phyloP scores from a whole-genome alignment of 2,329 filamentous ascomycete genomes.

The Leptographium flavum region DNA sequence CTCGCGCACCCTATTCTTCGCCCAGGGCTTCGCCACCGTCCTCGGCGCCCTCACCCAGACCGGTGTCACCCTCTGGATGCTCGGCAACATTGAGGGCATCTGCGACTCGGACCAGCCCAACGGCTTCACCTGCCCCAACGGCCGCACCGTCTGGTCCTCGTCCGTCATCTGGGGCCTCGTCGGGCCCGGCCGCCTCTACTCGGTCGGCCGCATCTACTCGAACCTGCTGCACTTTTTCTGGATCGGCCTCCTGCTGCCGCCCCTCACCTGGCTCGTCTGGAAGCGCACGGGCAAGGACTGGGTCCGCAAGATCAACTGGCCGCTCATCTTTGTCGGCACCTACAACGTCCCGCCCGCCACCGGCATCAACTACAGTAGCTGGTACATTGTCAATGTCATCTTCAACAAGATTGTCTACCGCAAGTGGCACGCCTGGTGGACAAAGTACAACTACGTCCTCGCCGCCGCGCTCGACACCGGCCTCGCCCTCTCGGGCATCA shows the following conservation, averaged over 20 bases:
- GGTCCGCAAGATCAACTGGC: constrained; percentile 21
- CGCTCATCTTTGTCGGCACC: constrained; percentile 21
- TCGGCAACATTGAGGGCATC: constrained; percentile 24
- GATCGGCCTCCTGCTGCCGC: constrained; percentile 27
- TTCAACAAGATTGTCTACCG: constrained; percentile 29
- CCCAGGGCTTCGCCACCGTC: constrained; percentile 31
- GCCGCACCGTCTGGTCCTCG: constrained; percentile 31
- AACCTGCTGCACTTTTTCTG: constrained; percentile 35
- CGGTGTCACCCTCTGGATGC: constrained; percentile 20
- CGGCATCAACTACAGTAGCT: constrained; percentile 20
- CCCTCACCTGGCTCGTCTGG: constrained; percentile 26
- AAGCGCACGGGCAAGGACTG: constrained; percentile 20
- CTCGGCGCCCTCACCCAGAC: constrained; percentile 29
- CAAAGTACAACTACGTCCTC: constrained; percentile 27
- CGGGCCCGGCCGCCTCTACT: constrained; percentile 33
- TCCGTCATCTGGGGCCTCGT: constrained; percentile 37
- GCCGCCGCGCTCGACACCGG: constrained; percentile 19
- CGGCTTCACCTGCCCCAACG: constrained; percentile 33
- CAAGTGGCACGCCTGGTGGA: constrained; percentile 30
- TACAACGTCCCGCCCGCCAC: constrained; percentile 24
- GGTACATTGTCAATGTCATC: constrained; percentile 29
- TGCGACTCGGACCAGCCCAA: constrained; percentile 25
- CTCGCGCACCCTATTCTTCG: constrained; percentile 29
- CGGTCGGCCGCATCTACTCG: constrained; percentile 29
- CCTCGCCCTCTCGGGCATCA: constrained; percentile 19